Evolutionary conservation across 225 moss, liverwort and hornwort species (phyloP).

Genomic region (Lunularia cruciata): DNA sequence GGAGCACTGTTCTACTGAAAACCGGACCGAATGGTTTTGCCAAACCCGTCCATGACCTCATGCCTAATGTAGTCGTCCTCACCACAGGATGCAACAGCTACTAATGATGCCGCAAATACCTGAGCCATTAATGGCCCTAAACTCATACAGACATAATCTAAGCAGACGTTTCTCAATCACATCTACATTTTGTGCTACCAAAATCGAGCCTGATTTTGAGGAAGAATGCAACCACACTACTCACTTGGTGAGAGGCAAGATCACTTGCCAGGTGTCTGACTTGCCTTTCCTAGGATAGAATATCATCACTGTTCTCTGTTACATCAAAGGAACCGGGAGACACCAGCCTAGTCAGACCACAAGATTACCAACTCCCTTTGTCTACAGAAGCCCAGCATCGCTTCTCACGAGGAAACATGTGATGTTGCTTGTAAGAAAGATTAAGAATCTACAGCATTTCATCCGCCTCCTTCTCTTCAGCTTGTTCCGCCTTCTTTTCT

Average conservation of each 20-base stretch:
- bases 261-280: background rate
- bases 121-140: background rate
- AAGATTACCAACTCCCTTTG: background rate
- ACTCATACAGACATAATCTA: background rate
- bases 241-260: background rate
- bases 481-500: conserved; percentile 63
- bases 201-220: conserved; percentile 17
- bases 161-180: background rate
- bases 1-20: conserved; percentile 2
- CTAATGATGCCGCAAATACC: conserved; percentile 17
- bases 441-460: conserved; percentile 33
- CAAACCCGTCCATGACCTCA: conserved; percentile 11
- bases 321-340: background rate
- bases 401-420: background rate
- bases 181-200: conserved; percentile 18
- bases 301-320: background rate
- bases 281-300: background rate
- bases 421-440: background rate
- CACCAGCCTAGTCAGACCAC: background rate
- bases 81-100: conserved; percentile 10
- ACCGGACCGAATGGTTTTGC: background rate
- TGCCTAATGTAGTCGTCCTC: background rate
- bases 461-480: conserved; percentile 77
- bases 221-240: background rate
- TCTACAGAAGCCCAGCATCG: background rate